These are phyloP conservation scores for Sphagnurus paluster DNA, from an alignment of 1,284 basidiomycete genomes.

Conservation along the genomic window DNA sequence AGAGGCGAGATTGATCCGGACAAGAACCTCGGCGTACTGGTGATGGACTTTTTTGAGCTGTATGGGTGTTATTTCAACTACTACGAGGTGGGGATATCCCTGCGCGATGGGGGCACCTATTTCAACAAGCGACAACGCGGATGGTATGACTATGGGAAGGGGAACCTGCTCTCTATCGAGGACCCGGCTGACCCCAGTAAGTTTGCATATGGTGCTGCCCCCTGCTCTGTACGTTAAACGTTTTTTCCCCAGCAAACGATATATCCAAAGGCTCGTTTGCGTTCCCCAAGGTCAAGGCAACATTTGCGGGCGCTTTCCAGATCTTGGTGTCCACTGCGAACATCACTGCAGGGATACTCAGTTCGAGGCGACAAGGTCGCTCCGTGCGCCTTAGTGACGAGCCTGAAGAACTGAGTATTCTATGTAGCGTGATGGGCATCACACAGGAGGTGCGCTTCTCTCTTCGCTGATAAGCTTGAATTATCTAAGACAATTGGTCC, in stretches of 20 bases:
- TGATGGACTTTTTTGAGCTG: slow-evolving; percentile 96
- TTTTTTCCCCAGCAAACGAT: slow-evolving; percentile 73
- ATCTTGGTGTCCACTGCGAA: slow-evolving; percentile 77
- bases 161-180: slow-evolving; percentile 81
- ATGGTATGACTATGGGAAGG: slow-evolving; percentile 68
- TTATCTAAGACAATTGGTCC: slow-evolving; percentile 15
- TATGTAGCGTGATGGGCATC: slow-evolving; percentile 80
- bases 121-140: slow-evolving; percentile 80
- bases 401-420: slow-evolving; percentile 74
- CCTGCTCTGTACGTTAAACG: slow-evolving; percentile 8
- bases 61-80: slow-evolving; percentile 95
- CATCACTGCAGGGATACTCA: slow-evolving; percentile 53
- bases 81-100: slow-evolving; percentile 86
- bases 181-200: slow-evolving; percentile 90
- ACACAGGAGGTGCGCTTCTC: slow-evolving; percentile 71
- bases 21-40: slow-evolving; percentile 86
- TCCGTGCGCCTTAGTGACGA: slow-evolving; percentile 49
- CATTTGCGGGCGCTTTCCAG: slow-evolving; percentile 85
- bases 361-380: slow-evolving; percentile 49
- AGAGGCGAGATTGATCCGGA: slow-evolving; percentile 85
- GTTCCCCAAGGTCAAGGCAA: slow-evolving; percentile 80
- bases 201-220: slow-evolving; percentile 31
- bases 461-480: slow-evolving; percentile 2
- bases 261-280: slow-evolving; percentile 89
- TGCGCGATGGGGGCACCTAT: slow-evolving; percentile 84